Conservation (phyloP, 208 protist species). For the Phytomonas sp. region DNA sequence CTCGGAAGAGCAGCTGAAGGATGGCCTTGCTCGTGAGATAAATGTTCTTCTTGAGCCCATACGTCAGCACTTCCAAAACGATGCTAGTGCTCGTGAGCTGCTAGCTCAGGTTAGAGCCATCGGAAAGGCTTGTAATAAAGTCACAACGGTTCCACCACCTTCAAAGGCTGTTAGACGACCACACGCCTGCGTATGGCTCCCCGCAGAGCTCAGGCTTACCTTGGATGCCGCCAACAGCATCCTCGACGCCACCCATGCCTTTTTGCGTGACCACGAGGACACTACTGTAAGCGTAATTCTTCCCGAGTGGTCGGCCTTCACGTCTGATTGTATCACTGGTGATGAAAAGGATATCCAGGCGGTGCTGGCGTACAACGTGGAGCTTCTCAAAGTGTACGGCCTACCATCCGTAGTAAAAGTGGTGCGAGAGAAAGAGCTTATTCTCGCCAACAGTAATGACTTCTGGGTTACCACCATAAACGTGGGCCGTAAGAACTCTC, state of each 20-base stretch:
- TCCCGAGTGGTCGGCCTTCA: constrained; percentile 78
- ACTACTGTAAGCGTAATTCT: constrained; percentile 53
- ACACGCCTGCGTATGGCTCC: constrained; percentile 65
- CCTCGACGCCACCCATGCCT: constrained; percentile 26
- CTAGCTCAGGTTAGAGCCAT: constrained; percentile 87
- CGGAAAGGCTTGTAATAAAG: constrained; percentile 8
- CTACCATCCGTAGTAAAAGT: constrained; percentile 49
- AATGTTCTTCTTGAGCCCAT: constrained; percentile 94
- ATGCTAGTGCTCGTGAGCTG: constrained; percentile 77
- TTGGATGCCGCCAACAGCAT: constrained; percentile 53
- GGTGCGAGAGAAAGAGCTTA: constrained; percentile 68
- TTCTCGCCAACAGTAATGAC: constrained; percentile 58
- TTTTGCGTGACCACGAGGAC: constrained; percentile 44
- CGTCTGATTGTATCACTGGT: constrained; percentile 53
- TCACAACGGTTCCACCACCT: constrained; percentile 13
- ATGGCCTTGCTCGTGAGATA: constrained; percentile 63
- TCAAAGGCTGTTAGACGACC: constrained; percentile 24
- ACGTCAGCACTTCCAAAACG: constrained; percentile 86
- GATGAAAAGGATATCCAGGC: constrained; percentile 77
- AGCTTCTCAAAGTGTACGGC: constrained; percentile 46
- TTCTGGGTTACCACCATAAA: constrained; percentile 91
- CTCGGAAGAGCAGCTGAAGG: constrained; percentile 80
- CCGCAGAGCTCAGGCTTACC: constrained; percentile 44
- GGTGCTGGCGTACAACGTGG: constrained; percentile 52
- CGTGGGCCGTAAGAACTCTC: constrained; percentile 58